Evolutionary conservation across 805 yeast species (phyloP).

Genomic region (Danielia reshetovae): DNA sequence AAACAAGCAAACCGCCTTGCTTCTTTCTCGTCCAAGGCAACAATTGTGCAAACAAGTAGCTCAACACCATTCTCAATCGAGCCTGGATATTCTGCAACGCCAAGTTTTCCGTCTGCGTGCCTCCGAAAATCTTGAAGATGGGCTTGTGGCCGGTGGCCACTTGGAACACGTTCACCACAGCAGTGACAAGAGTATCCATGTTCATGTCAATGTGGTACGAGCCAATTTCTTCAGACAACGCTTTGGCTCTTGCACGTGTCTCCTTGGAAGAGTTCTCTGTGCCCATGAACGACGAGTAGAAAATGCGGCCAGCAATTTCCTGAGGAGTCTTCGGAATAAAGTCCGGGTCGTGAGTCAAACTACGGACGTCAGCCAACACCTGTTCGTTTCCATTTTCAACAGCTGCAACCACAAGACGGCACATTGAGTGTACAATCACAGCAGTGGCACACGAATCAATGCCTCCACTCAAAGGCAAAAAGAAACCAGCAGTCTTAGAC

Average conservation of each 20-base stretch:
- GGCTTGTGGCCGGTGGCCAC: conserved; percentile 90
- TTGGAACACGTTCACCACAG: conserved; percentile 74
- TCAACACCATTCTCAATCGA: conserved; percentile 87
- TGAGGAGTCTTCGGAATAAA: conserved; percentile 74
- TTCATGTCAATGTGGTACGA: conserved; percentile 88
- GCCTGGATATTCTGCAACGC: conserved; percentile 98
- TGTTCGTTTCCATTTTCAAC: conserved; percentile 63
- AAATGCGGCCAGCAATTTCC: conserved; percentile 70
- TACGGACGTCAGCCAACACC: conserved; percentile 73
- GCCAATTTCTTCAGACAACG: conserved; percentile 71
- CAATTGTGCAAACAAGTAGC: conserved; percentile 89
- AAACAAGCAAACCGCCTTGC: conserved; percentile 74
- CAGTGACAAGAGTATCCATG: conserved; percentile 78
- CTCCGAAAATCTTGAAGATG: conserved; percentile 88
- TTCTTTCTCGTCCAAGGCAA: conserved; percentile 90
- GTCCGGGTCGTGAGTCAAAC: conserved; percentile 52
- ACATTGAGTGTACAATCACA: conserved; percentile 91
- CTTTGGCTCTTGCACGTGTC: conserved; percentile 78
- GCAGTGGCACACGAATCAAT: conserved; percentile 98
- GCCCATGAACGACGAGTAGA: conserved; percentile 95
- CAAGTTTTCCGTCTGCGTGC: conserved; percentile 83
- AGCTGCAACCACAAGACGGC: conserved; percentile 75
- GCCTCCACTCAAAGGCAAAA: conserved; percentile 94
- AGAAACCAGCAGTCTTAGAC: conserved; percentile 85
- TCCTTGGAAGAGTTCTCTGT: conserved; percentile 88